These are phyloP conservation scores for Wallacemonas sp. DNA, from an alignment of 208 protist species.

Conservation along the genomic window DNA sequence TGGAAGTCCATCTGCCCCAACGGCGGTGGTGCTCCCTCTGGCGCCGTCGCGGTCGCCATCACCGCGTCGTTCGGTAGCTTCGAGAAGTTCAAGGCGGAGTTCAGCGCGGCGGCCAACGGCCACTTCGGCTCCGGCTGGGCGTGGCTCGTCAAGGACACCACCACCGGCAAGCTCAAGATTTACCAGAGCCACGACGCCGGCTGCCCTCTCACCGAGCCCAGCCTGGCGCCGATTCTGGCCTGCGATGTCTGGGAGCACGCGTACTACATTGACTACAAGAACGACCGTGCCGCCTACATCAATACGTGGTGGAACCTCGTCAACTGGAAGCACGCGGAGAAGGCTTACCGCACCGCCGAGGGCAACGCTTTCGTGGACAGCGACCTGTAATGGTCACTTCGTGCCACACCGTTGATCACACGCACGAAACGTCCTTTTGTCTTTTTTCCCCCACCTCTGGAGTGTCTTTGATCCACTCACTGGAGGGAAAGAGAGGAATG, in stretches of 20 bases:
- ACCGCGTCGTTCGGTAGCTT: slow-evolving; percentile 57
- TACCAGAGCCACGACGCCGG: slow-evolving; percentile 45
- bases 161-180: slow-evolving; percentile 50
- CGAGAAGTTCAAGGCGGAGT: slow-evolving; percentile 84
- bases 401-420: not conserved
- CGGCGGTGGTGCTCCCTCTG: slow-evolving; percentile 39
- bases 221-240: slow-evolving; percentile 20
- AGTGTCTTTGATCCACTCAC: too few relatives aligned
- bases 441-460: not conserved
- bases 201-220: slow-evolving; percentile 34
- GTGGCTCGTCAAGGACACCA: slow-evolving; percentile 78
- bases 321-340: slow-evolving; percentile 86
- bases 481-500: too few relatives aligned
- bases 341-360: slow-evolving; percentile 16
- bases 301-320: slow-evolving; percentile 93
- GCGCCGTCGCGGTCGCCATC: slow-evolving; percentile 55
- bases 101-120: slow-evolving; percentile 50
- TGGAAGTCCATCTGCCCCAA: slow-evolving; percentile 71
- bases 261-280: slow-evolving; percentile 96
- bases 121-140: slow-evolving; percentile 91
- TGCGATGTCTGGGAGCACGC: slow-evolving; percentile 96
- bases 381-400: slow-evolving; percentile 19
- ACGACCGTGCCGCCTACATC: slow-evolving; percentile 90
- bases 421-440: not conserved
- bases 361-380: slow-evolving; percentile 21